These are phyloP conservation scores for Nemania diffusa DNA, from an alignment of 2,329 filamentous ascomycete species.

Conservation along the genomic window DNA sequence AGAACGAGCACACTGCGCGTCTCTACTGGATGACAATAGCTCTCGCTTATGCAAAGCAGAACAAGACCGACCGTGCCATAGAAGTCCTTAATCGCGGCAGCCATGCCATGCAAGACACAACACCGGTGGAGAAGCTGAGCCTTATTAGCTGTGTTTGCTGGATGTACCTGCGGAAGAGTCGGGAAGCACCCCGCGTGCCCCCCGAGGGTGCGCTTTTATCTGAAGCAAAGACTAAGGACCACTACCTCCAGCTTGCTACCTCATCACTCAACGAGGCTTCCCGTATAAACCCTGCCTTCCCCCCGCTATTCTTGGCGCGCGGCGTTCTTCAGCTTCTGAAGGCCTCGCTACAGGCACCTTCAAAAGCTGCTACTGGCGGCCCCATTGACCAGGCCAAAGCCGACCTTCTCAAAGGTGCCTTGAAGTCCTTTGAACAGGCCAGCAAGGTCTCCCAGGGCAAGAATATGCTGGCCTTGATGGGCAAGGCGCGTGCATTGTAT, in stretches of 20 bases:
- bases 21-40: slow-evolving; percentile 99
- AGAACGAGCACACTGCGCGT: slow-evolving; percentile 91
- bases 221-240: slow-evolving; percentile 90
- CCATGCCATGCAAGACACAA: slow-evolving; percentile 74
- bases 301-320: slow-evolving; percentile 88
- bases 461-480: slow-evolving; percentile 93
- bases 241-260: slow-evolving; percentile 91
- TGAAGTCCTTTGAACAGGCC: slow-evolving; percentile 96
- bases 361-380: slow-evolving; percentile 71
- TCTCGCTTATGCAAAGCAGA: slow-evolving; percentile 94
- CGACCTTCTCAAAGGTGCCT: slow-evolving; percentile 83
- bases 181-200: slow-evolving; percentile 74
- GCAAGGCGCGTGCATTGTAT: slow-evolving; percentile 86
- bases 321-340: slow-evolving; percentile 89
- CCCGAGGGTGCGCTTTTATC: slow-evolving; percentile 71
- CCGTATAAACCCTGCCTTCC: slow-evolving; percentile 90
- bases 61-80: slow-evolving; percentile 86
- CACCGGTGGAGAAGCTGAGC: slow-evolving; percentile 83
- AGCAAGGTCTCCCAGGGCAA: slow-evolving; percentile 83
- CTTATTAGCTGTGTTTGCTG: slow-evolving; percentile 88
- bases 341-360: slow-evolving; percentile 82
- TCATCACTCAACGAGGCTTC: slow-evolving; percentile 94
- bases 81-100: slow-evolving; percentile 79
- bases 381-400: slow-evolving; percentile 76
- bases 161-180: slow-evolving; percentile 90